phyloP scores from a whole-genome alignment of 2,329 filamentous ascomycete species.

The Talaromyces piceae region DNA sequence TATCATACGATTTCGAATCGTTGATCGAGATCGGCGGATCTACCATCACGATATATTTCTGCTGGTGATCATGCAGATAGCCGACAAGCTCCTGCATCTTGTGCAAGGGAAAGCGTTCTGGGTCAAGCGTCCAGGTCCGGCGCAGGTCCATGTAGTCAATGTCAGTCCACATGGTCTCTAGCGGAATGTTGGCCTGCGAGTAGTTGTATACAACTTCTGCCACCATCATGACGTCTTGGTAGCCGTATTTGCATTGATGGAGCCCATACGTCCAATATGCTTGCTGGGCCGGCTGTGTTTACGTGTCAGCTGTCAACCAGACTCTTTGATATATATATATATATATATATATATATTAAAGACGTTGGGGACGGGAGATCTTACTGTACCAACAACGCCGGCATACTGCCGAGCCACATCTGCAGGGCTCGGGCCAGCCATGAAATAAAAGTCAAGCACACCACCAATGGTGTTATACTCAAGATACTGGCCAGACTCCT shows the following conservation, averaged over 20 bases:
- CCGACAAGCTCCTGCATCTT: conserved; percentile 58
- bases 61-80: conserved; percentile 58
- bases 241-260: conserved; percentile 60
- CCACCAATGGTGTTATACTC: conserved; percentile 76
- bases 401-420: conserved; percentile 55
- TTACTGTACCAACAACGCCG: conserved; percentile 41
- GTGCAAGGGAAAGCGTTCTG: conserved; percentile 30
- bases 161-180: conserved; percentile 42
- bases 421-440: conserved; percentile 52
- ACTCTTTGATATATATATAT: background rate
- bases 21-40: conserved; percentile 45
- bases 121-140: conserved; percentile 34
- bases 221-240: conserved; percentile 42
- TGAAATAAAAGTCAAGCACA: conserved; percentile 65
- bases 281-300: conserved; percentile 59
- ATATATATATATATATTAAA: background rate
- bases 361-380: too few species aligned
- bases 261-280: conserved; percentile 70
- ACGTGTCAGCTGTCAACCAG: background rate
- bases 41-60: conserved; percentile 71
- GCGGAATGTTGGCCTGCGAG: conserved; percentile 32
- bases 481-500: conserved; percentile 54
- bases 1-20: conserved; percentile 44
- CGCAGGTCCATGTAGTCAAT: conserved; percentile 36
- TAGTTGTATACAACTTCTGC: conserved; percentile 40